Base-by-base conservation (phyloP, 805 yeast genomes). In the Sugiyamaella mastotermitis region DNA sequence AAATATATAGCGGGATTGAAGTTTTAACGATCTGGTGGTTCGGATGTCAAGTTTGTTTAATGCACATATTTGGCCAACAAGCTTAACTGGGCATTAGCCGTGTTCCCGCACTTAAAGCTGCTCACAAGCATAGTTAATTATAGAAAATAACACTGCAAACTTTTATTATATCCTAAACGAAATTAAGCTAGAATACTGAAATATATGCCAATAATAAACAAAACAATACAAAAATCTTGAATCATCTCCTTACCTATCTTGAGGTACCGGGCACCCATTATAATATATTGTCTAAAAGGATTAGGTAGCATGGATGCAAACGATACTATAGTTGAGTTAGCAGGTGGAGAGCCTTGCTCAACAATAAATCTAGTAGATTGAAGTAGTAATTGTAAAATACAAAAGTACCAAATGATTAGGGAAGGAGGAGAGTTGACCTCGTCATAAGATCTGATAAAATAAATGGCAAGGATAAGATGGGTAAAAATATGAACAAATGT, bases 271-370 rank as follows among this genome's bases (percentile, higher is more conserved):
- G 43, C 46, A 11, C 35, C 48, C 19, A 43, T 38, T 5, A 48
- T 38, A 34, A 55, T 31, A 38, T 53, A 55, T 14, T 42, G 37
- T 23, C 48, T 44, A 34, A 53, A 51, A 10, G 49, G 48, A 13
- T 31, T 35, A 2, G 63, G 63, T 23, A 59, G 44, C 47, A 53
- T 51, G 9, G 43, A 42, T 4, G 58, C 43, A 29, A 59, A 35
- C 7, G 50, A 48, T 10, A 49, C 49, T 15, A 56, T 31, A 22
- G 40, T 32, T 9, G 58, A 38, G 33, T 47, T 37, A 17, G 47
- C 43, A 15, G 52, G 45, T 6, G 52, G 45, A 13, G 46, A 39
- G 21, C 43, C 42, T 29, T 45, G 50, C 17, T 56, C 61, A 8
- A 51, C 25, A 14, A 51, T 15, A 31, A 46, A 40, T 25, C 52